Percentiles rank a stretch among this genome's conserved stretches.
Evolutionary conservation across 2,329 filamentous ascomycete genomes (phyloP).

Genomic region (Fusarium sp.): DNA sequence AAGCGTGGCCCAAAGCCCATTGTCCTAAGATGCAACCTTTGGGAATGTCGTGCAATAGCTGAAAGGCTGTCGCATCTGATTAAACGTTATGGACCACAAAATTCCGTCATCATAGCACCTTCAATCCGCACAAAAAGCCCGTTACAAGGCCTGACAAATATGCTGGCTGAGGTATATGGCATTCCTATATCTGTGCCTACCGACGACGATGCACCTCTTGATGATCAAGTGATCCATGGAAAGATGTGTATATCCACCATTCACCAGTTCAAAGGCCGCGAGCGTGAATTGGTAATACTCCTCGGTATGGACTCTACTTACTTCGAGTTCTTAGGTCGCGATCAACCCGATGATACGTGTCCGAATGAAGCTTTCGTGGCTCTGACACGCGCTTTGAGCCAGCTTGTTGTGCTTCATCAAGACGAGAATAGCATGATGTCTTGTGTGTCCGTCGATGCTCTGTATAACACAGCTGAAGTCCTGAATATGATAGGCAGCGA

Average conservation of each 20-base stretch:
- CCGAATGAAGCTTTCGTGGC: constrained; percentile 48
- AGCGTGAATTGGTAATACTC: constrained; percentile 47
- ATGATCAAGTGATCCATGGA: constrained; percentile 42
- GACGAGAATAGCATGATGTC: constrained; percentile 36
- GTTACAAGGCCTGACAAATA: constrained; percentile 7
- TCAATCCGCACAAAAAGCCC: not conserved
- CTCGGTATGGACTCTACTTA: constrained; percentile 43
- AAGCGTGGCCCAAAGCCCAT: constrained; percentile 46
- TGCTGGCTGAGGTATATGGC: constrained; percentile 2
- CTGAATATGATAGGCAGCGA: not conserved
- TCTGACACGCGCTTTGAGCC: constrained; percentile 45
- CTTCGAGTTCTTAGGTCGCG: constrained; percentile 40
- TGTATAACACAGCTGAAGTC: constrained; percentile 34
- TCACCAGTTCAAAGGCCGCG: constrained; percentile 50
- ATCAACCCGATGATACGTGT: constrained; percentile 46
- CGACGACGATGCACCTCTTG: constrained; percentile 40
- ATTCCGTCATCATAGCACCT: constrained; percentile 29
- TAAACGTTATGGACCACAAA: constrained; percentile 31
- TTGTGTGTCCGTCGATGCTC: constrained; percentile 33
- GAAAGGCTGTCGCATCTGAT: constrained; percentile 36
- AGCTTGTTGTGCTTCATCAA: constrained; percentile 46
- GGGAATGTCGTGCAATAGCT: constrained; percentile 21
- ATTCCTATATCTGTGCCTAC: constrained; percentile 41
- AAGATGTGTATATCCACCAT: constrained; percentile 49
- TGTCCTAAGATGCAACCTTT: constrained; percentile 37